Evolutionary conservation across 129 eudicot species (phyloP), one percentile per base, ranked within the genome.

Genomic region (Artemisia argyi): DNA sequence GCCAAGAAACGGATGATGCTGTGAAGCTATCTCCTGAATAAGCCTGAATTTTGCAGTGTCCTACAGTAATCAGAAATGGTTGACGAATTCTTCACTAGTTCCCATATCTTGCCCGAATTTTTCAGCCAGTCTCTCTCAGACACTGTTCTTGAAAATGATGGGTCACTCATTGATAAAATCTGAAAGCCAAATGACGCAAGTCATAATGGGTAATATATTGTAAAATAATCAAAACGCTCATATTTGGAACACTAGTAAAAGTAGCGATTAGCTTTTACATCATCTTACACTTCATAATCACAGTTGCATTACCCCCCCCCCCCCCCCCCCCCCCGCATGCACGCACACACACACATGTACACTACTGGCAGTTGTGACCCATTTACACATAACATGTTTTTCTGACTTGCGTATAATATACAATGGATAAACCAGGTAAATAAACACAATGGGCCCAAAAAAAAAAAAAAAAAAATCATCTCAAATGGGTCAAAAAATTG

Each of bases 51-150:
- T 66, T 87, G 96, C 59, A 93, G 88, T 9, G 83, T 89, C 72
- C 63, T 87, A 81, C 86, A 71, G 71, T 93, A 90, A 54, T 93
- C 97, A 0, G 91, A 73, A 56, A 93, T 79, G 47, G 79, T 76
- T 12, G 96, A 76, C 60, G 97, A 90, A 47, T 80, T 89, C 87
- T 90, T 93, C 50, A 93, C 86, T 15, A 85, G 71, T n/a, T 93
- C 98, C 98, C 98, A 93, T 80, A 93, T 84, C 84, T 87, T 93
- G 64, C 86, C 91, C 9, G 98, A 85, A 69, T 87, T 93, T 84
- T 90, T 93, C 81, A 93, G 81, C 98, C 98, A 93, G 65, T 93
- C 98, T 13, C 98, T 86, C 70, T 93, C 98, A 10, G 98, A 89
- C 18, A 93, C 89, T 3, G 92, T 83, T 79, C 98, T 89, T 49